Evolutionary conservation across 768 basidiomycete species (phyloP).

Genomic region (Cystoderma amianthinum): DNA sequence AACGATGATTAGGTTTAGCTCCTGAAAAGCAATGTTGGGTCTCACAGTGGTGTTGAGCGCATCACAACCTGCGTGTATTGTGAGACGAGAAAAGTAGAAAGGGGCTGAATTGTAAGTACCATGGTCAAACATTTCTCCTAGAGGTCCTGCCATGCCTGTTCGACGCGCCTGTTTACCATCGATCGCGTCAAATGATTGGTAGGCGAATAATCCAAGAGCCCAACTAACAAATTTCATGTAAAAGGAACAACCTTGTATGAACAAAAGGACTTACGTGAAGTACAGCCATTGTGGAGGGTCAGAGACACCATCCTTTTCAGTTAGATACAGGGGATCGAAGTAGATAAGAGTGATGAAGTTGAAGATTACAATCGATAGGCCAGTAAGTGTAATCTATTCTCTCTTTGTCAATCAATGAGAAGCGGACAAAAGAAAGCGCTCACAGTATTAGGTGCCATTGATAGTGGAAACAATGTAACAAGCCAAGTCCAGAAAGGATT

Average conservation of each 20-base stretch:
- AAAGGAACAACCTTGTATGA: not conserved
- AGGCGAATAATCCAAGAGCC: constrained; percentile 83
- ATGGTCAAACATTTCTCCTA: constrained; percentile 98
- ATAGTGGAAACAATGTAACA: constrained; percentile 80
- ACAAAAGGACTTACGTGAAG: constrained; percentile 56
- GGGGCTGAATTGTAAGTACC: constrained; percentile 37
- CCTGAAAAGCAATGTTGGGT: constrained; percentile 1
- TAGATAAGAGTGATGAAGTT: constrained; percentile 83
- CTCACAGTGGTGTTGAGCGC: constrained; percentile 90
- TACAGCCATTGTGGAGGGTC: constrained; percentile 85
- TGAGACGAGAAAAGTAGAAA: not conserved
- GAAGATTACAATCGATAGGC: constrained; percentile 70
- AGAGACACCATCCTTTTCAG: constrained; percentile 52
- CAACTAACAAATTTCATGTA: constrained; percentile 43
- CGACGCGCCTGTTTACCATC: constrained; percentile 95
- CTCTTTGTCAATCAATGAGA: not conserved
- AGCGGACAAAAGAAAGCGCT: constrained; percentile 15
- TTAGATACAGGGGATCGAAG: constrained; percentile 75
- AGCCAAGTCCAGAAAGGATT: constrained; percentile 90
- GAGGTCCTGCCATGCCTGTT: constrained; percentile 95
- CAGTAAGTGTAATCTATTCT: constrained; percentile 79
- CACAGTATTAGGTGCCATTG: constrained; percentile 86
- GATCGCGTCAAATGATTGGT: constrained; percentile 86
- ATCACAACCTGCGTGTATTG: constrained; percentile 75
- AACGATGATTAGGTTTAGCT: not conserved